Conservation (phyloP, 805 yeast genomes). For the Kodamaea leandrae region DNA sequence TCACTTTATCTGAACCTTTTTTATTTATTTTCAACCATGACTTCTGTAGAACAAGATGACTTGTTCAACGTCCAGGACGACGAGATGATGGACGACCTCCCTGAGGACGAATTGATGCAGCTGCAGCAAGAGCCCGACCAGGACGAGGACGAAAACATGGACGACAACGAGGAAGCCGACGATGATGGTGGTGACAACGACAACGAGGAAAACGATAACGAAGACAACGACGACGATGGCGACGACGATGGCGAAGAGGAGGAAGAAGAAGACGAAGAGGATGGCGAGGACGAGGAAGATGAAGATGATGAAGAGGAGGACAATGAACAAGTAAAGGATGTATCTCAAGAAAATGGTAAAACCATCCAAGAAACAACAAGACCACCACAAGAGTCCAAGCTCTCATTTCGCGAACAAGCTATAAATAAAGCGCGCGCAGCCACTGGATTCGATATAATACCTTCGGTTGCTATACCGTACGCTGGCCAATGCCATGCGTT, state of each 20-base stretch:
- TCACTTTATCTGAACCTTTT: not conserved
- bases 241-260: conserved; percentile 15
- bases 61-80: conserved; percentile 22
- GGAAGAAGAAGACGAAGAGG: conserved; percentile 15
- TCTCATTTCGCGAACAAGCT: conserved; percentile 25
- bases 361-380: not conserved
- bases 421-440: conserved; percentile 49
- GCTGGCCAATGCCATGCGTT: conserved; percentile 74
- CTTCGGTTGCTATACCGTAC: conserved; percentile 86
- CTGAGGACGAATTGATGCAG: conserved; percentile 13
- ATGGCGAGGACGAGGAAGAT: conserved; percentile 13
- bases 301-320: conserved; percentile 16
- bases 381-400: conserved; percentile 5
- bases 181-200: conserved; percentile 13
- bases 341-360: conserved; percentile 11
- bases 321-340: conserved; percentile 17
- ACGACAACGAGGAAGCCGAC: conserved; percentile 20
- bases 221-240: conserved; percentile 18
- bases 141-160: conserved; percentile 22
- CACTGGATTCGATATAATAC: conserved; percentile 65
- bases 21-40: conserved; percentile 4
- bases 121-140: conserved; percentile 18
- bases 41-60: conserved; percentile 20
- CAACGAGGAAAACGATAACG: conserved; percentile 17
- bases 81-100: conserved; percentile 16